Evolutionary conservation across 257 asterid species (phyloP).

Genomic region (Solanum sitiens): DNA sequence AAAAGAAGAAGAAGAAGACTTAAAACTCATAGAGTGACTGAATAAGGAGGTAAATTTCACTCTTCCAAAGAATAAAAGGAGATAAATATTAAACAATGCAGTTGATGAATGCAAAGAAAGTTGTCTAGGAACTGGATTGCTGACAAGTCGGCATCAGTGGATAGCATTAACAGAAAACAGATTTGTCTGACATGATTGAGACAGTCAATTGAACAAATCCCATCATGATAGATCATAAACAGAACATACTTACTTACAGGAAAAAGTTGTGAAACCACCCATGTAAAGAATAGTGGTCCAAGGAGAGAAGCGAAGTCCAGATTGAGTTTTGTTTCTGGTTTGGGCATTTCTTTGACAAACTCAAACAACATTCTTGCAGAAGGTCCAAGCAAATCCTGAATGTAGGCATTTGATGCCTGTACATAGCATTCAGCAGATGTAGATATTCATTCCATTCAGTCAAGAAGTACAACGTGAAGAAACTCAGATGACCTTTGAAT

Average conservation of each 20-base stretch:
- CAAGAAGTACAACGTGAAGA: background rate
- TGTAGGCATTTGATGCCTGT: slow-evolving; percentile 91
- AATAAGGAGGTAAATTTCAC: background rate
- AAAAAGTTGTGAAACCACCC: slow-evolving; percentile 70
- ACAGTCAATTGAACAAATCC: background rate
- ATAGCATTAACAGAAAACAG: background rate
- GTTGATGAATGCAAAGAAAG: background rate
- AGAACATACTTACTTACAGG: slow-evolving; percentile 57
- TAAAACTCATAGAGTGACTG: background rate
- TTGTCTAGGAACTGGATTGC: background rate
- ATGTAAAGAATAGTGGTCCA: slow-evolving; percentile 90
- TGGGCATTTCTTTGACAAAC: slow-evolving; percentile 95
- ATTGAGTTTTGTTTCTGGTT: slow-evolving; percentile 62
- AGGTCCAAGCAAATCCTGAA: slow-evolving; percentile 67
- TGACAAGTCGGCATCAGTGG: background rate
- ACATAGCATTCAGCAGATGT: slow-evolving; percentile 1
- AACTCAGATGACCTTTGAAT: background rate
- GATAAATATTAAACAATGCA: background rate
- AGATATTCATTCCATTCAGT: background rate
- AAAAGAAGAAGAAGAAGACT: background rate
- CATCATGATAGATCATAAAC: background rate
- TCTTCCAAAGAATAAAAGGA: background rate
- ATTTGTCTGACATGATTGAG: background rate
- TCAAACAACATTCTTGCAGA: slow-evolving; percentile 54
- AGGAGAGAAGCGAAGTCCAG: slow-evolving; percentile 93